Evolutionary conservation across 2,329 filamentous ascomycete species (phyloP).

Genomic region (Trichoderma gracile): DNA sequence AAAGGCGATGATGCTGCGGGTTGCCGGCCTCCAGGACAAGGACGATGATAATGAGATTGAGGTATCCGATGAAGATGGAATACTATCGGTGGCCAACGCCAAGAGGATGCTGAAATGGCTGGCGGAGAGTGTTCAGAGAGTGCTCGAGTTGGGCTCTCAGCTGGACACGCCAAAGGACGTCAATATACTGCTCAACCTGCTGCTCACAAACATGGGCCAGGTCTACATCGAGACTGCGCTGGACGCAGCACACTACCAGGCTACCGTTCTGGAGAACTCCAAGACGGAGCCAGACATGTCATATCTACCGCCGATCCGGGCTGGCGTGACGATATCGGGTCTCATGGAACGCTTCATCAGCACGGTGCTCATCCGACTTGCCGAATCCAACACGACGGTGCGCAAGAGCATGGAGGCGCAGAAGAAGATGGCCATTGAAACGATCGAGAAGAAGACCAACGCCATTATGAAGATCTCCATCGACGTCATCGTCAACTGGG

Average conservation of each 20-base stretch:
- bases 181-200: slow-evolving; percentile 75
- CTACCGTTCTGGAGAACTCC: slow-evolving; percentile 71
- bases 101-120: slow-evolving; percentile 98
- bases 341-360: slow-evolving; percentile 91
- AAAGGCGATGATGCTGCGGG: slow-evolving; percentile 83
- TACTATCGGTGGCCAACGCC: slow-evolving; percentile 79
- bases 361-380: slow-evolving; percentile 86
- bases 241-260: slow-evolving; percentile 71
- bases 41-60: slow-evolving; percentile 84
- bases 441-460: slow-evolving; percentile 82
- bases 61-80: slow-evolving; percentile 85
- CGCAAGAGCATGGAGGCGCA: slow-evolving; percentile 86
- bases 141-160: slow-evolving; percentile 83
- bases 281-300: slow-evolving; percentile 86
- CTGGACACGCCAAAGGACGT: slow-evolving; percentile 94
- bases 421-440: slow-evolving; percentile 68
- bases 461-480: slow-evolving; percentile 58
- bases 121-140: slow-evolving; percentile 88
- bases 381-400: slow-evolving; percentile 85
- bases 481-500: slow-evolving; percentile 74
- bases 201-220: slow-evolving; percentile 85
- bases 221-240: slow-evolving; percentile 70
- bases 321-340: slow-evolving; percentile 84
- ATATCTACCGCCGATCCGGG: slow-evolving; percentile 76
- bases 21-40: slow-evolving; percentile 79